These are phyloP conservation scores for Luffa acutangula DNA, from an alignment of 306 rosid species.

Conservation along the genomic window DNA sequence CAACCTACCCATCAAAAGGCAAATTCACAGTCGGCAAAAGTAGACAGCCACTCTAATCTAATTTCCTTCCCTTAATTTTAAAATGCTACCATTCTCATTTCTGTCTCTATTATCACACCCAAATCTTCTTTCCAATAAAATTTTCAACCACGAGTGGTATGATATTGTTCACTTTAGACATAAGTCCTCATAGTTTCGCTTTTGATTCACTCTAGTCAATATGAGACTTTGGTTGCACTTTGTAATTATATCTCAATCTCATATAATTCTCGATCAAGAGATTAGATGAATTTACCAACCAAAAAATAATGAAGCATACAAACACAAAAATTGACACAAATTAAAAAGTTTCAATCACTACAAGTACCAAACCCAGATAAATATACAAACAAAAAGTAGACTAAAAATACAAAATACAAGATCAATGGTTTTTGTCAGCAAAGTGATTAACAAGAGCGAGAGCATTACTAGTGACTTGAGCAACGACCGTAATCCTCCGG, in stretches of 20 bases:
- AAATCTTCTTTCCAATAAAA: background rate
- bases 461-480: slow-evolving; percentile 75
- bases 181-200: too few species aligned
- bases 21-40: background rate
- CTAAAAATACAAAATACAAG: background rate
- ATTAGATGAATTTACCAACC: too few species aligned
- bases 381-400: background rate
- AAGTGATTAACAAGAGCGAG: slow-evolving; percentile 69
- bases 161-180: too few species aligned
- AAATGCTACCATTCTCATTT: too few species aligned
- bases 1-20: background rate
- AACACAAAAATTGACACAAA: background rate
- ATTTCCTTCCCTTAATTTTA: background rate
- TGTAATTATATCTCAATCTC: too few species aligned
- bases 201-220: too few species aligned
- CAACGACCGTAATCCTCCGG: slow-evolving; percentile 31
- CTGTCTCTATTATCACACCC: too few species aligned
- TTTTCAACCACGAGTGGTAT: too few species aligned
- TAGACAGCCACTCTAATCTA: background rate
- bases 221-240: too few species aligned
- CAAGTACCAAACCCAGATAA: background rate
- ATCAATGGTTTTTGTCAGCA: slow-evolving; percentile 24
- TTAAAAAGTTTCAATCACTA: background rate
- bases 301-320: background rate
- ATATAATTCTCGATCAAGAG: too few species aligned